Percentiles rank a stretch among this genome's conserved stretches.
These are phyloP conservation scores for Yamadazyma philogaea DNA, from an alignment of 805 yeast genomes.

Conservation along the genomic window DNA sequence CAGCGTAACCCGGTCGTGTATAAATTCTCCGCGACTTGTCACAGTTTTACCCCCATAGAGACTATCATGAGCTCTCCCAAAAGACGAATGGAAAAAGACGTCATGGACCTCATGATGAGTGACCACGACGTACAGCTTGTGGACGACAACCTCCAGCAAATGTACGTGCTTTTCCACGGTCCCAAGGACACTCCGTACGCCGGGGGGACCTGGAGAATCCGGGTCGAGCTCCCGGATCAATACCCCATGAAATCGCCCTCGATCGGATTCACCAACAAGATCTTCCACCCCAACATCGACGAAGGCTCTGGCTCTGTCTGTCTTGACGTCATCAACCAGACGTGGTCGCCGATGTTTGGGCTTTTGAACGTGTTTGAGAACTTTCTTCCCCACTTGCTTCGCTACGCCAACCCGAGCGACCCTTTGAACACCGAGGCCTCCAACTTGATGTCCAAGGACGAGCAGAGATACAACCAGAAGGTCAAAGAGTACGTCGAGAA, in stretches of 20 bases:
- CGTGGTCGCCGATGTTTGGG: slow-evolving; percentile 98
- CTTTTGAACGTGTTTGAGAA: slow-evolving; percentile 86
- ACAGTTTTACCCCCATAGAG: not conserved
- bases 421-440: slow-evolving; percentile 93
- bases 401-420: slow-evolving; percentile 92
- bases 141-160: slow-evolving; percentile 77
- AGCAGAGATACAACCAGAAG: slow-evolving; percentile 58
- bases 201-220: slow-evolving; percentile 85
- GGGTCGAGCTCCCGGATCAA: slow-evolving; percentile 91
- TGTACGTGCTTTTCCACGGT: slow-evolving; percentile 79
- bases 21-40: slow-evolving; percentile 1
- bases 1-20: slow-evolving; percentile 2
- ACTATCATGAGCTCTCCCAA: slow-evolving; percentile 55
- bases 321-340: slow-evolving; percentile 92
- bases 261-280: slow-evolving; percentile 86
- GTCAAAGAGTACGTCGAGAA: slow-evolving; percentile 71
- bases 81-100: slow-evolving; percentile 88
- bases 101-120: slow-evolving; percentile 95
- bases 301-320: slow-evolving; percentile 89
- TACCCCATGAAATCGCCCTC: slow-evolving; percentile 96
- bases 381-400: slow-evolving; percentile 84
- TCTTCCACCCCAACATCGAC: slow-evolving; percentile 94
- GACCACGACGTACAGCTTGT: slow-evolving; percentile 83
- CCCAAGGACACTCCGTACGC: slow-evolving; percentile 82
- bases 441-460: slow-evolving; percentile 67